A percentile compares a stretch with the other conserved stretches of the same genome.
phyloP scores from a whole-genome alignment of 2,329 filamentous ascomycete genomes.

The Aspergillus ustus region DNA sequence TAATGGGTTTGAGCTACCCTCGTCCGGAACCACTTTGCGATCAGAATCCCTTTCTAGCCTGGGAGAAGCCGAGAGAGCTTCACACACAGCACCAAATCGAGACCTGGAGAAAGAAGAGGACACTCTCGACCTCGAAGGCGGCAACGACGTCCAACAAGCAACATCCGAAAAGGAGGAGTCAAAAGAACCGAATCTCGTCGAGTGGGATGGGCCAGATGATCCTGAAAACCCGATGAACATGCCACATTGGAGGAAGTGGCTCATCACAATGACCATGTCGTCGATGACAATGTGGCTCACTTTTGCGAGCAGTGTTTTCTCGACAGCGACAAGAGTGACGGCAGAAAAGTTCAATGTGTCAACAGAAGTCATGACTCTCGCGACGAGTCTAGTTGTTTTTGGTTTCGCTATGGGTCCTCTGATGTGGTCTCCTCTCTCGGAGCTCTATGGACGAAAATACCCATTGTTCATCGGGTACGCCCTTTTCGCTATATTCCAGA shows the following conservation, averaged over 20 bases:
- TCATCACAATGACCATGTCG: constrained; percentile 37
- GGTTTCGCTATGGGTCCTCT: constrained; percentile 61
- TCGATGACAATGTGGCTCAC: constrained; percentile 51
- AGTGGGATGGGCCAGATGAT: constrained; percentile 40
- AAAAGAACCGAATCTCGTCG: constrained; percentile 37
- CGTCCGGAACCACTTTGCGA: constrained; percentile 20
- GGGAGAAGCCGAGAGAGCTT: constrained; percentile 14
- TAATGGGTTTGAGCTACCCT: constrained; percentile 11
- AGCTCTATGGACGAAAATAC: constrained; percentile 55
- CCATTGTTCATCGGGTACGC: constrained; percentile 56
- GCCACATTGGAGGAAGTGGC: constrained; percentile 44
- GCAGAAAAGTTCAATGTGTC: constrained; percentile 51
- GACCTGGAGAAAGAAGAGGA: constrained; percentile 18
- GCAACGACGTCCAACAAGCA: constrained; percentile 9
- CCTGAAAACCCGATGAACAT: constrained; percentile 39
- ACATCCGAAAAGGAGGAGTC: constrained; percentile 10
- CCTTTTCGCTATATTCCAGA: constrained; percentile 58
- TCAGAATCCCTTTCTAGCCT: constrained; percentile 16
- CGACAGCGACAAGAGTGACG: constrained; percentile 46
- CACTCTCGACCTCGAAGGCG: constrained; percentile 19
- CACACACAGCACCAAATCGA: constrained; percentile 2
- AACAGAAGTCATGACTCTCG: constrained; percentile 45
- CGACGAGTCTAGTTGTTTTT: constrained; percentile 51
- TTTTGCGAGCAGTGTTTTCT: constrained; percentile 54
- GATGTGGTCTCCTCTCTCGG: constrained; percentile 51